Conservation (phyloP, 2,329 filamentous ascomycete genomes). For the Myriosclerotinia curreyana region DNA sequence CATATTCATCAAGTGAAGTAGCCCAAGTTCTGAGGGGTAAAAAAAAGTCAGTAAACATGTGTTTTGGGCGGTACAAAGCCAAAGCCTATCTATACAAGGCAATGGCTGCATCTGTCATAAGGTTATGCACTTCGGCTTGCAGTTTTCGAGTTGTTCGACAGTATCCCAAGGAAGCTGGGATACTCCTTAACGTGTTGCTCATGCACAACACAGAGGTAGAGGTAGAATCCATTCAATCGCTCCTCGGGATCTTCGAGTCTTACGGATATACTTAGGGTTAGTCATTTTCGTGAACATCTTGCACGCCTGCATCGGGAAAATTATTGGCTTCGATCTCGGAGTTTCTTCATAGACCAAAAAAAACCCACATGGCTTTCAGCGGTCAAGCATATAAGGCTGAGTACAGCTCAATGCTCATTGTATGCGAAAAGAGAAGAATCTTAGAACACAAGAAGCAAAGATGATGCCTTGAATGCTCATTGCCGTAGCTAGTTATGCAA, state of each 20-base stretch:
- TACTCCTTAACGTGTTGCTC: background rate
- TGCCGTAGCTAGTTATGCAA: constrained; percentile 11
- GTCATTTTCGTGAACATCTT: background rate
- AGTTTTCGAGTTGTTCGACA: background rate
- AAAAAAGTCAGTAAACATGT: background rate
- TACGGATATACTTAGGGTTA: background rate
- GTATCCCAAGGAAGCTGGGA: background rate
- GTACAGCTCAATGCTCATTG: background rate
- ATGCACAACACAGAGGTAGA: background rate
- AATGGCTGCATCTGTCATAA: background rate
- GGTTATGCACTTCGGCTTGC: background rate
- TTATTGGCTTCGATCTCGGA: background rate
- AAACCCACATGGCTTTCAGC: background rate
- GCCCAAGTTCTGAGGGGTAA: background rate
- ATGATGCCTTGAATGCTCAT: background rate
- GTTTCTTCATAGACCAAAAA: background rate
- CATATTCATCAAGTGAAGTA: background rate
- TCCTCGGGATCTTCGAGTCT: background rate
- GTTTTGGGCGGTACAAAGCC: background rate
- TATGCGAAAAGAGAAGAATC: background rate
- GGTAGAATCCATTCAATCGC: background rate
- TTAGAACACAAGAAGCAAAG: constrained; percentile 3
- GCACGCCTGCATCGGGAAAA: constrained; percentile 1
- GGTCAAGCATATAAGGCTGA: background rate
- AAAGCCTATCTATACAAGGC: background rate